Conservation (phyloP, 208 protist genomes). For the Angomonas deanei region DNA sequence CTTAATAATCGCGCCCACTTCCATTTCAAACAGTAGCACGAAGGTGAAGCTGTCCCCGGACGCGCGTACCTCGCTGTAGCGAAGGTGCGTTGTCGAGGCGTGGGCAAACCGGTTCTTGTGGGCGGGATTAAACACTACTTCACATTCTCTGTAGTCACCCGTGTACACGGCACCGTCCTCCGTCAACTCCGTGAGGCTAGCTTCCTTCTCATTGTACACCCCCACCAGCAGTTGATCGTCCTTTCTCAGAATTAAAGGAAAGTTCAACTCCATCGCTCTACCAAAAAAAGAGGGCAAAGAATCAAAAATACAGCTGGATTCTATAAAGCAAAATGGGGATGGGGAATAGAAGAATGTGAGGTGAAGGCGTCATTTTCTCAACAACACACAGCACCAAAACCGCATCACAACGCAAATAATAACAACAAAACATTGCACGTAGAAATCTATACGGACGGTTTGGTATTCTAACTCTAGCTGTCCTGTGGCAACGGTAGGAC, state of each 20-base stretch:
- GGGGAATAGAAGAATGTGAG: background rate
- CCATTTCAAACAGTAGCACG: constrained; percentile 47
- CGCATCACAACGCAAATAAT: background rate
- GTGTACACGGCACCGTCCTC: constrained; percentile 20
- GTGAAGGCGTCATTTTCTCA: background rate
- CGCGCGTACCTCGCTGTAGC: constrained; percentile 46
- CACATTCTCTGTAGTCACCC: constrained; percentile 81
- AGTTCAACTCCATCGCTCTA: background rate
- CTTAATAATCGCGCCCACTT: constrained; percentile 56
- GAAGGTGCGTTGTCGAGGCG: constrained; percentile 64
- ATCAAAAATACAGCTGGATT: background rate
- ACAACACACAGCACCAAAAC: too few species aligned
- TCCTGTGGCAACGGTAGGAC: constrained; percentile 40
- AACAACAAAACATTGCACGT: too few species aligned
- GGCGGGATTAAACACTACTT: constrained; percentile 63
- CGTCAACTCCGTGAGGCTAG: constrained; percentile 41
- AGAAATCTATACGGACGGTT: too few species aligned
- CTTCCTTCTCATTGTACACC: constrained; percentile 55
- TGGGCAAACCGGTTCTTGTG: constrained; percentile 59
- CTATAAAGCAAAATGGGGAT: background rate
- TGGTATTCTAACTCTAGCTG: too few species aligned
- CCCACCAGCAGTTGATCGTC: constrained; percentile 60
- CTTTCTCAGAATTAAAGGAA: constrained; percentile 75
- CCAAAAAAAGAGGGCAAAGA: background rate
- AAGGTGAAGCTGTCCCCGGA: constrained; percentile 19